Percentiles rank a stretch among this genome's conserved stretches.
Evolutionary conservation across 192 early-diverging fungal genomes (phyloP).

Genomic region (Coemansia sp.): DNA sequence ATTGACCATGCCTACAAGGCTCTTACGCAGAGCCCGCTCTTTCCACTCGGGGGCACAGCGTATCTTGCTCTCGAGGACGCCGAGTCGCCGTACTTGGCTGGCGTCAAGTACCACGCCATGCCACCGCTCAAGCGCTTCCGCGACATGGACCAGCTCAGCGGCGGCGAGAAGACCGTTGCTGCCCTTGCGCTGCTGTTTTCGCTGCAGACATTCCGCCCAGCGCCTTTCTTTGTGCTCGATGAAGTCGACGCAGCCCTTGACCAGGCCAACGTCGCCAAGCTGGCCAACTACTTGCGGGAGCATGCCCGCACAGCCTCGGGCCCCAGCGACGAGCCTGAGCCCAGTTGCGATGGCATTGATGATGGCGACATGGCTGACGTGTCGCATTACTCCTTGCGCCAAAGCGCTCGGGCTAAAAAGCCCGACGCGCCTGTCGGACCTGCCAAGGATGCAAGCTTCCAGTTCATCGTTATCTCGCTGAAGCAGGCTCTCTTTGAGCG

Average conservation of each 20-base stretch:
- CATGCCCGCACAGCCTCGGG: constrained; percentile 47
- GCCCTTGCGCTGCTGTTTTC: constrained; percentile 96
- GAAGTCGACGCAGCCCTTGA: constrained; percentile 99
- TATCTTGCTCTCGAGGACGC: constrained; percentile 89
- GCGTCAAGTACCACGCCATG: constrained; percentile 98
- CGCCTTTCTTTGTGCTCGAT: constrained; percentile 99
- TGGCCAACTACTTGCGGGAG: constrained; percentile 86
- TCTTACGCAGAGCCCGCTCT: constrained; percentile 77
- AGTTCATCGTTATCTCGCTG: constrained; percentile 98
- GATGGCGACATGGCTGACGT: constrained; percentile 5
- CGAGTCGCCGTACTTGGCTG: constrained; percentile 93
- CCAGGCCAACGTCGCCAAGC: constrained; percentile 91
- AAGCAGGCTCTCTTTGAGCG: constrained; percentile 94
- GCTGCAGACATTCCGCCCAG: constrained; percentile 90
- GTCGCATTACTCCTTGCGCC: constrained; percentile 41
- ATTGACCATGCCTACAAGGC: constrained; percentile 98
- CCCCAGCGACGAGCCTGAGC: constrained; percentile 5
- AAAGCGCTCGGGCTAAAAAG: constrained; percentile 28
- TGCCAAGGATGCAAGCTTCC: constrained; percentile 56
- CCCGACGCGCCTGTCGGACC: constrained; percentile 3
- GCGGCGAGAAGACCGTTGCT: constrained; percentile 98
- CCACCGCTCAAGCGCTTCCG: constrained; percentile 99
- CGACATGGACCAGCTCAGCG: constrained; percentile 98
- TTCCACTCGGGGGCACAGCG: constrained; percentile 92
- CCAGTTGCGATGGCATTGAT: not conserved